phyloP scores from a whole-genome alignment of 306 rosid species.

The Cajanus cajan region DNA sequence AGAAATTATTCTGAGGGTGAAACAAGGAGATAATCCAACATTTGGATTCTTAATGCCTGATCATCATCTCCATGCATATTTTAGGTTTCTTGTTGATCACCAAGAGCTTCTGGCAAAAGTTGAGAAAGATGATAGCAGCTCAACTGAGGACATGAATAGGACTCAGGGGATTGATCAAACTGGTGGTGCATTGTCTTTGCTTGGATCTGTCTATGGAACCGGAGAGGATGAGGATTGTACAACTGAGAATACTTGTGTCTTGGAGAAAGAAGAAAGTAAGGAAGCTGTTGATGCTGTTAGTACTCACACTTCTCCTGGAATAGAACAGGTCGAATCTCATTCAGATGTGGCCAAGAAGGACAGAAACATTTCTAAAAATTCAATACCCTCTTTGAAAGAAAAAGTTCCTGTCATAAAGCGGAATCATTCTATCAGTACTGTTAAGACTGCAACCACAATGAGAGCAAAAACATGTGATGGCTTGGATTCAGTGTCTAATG shows the following conservation, averaged over 20 bases:
- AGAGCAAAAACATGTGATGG: slow-evolving; percentile 44
- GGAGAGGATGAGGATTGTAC: slow-evolving; percentile 80
- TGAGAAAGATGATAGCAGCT: slow-evolving; percentile 43
- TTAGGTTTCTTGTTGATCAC: slow-evolving; percentile 74
- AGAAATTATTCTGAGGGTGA: slow-evolving; percentile 86
- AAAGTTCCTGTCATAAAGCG: slow-evolving; percentile 60
- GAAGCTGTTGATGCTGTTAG: slow-evolving; percentile 38
- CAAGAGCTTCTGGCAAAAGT: slow-evolving; percentile 54
- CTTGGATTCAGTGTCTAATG: slow-evolving; percentile 28
- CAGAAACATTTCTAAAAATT: slow-evolving; percentile 39
- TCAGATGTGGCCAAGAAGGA: slow-evolving; percentile 45
- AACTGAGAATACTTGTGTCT: slow-evolving; percentile 38
- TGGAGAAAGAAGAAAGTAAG: slow-evolving; percentile 25
- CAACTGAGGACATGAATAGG: slow-evolving; percentile 45
- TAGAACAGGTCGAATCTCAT: slow-evolving; percentile 39
- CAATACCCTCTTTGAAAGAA: slow-evolving; percentile 49
- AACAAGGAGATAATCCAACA: slow-evolving; percentile 86
- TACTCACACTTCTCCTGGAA: slow-evolving; percentile 36
- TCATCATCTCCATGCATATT: slow-evolving; percentile 77
- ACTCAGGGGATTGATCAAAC: slow-evolving; percentile 46
- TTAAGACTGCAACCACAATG: slow-evolving; percentile 41
- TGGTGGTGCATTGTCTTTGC: slow-evolving; percentile 83
- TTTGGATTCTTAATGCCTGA: slow-evolving; percentile 93
- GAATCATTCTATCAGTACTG: slow-evolving; percentile 49
- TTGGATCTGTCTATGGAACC: slow-evolving; percentile 80